phyloP scores from a whole-genome alignment of 2,329 filamentous ascomycete genomes.

The Aschersonia sp. region DNA sequence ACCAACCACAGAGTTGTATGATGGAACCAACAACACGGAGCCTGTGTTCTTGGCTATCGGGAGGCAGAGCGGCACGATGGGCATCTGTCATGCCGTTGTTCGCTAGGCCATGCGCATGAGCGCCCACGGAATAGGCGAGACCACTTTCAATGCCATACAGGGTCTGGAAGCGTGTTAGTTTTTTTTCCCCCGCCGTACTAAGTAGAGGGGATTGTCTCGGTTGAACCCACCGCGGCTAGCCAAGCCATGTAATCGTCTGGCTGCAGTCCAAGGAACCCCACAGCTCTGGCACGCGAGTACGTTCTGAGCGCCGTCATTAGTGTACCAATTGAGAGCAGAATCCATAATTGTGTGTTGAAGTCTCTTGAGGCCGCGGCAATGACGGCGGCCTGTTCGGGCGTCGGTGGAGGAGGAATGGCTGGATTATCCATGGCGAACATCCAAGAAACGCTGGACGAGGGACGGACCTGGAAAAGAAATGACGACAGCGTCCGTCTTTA shows the following conservation, averaged over 20 bases:
- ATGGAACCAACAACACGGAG: constrained; percentile 40
- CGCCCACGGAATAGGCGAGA: constrained; percentile 35
- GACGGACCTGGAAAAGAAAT: constrained; percentile 1
- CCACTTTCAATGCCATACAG: constrained; percentile 36
- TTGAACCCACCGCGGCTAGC: constrained; percentile 28
- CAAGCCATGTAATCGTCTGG: constrained; percentile 46
- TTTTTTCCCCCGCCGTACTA: neutral
- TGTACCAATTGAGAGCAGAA: constrained; percentile 34
- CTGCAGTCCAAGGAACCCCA: constrained; percentile 34
- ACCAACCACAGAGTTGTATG: constrained; percentile 41
- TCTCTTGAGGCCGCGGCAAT: constrained; percentile 9
- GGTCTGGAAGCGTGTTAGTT: constrained; percentile 17
- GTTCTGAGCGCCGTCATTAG: constrained; percentile 34
- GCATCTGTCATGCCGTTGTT: constrained; percentile 42
- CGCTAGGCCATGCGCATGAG: constrained; percentile 33
- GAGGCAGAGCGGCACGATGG: constrained; percentile 28
- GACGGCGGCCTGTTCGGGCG: constrained; percentile 6
- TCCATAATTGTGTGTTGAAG: constrained; percentile 19
- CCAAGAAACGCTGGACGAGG: neutral
- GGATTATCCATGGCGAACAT: neutral
- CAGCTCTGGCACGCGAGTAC: constrained; percentile 29
- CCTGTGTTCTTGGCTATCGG: constrained; percentile 6
- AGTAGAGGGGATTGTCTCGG: neutral
- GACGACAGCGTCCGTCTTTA: neutral
- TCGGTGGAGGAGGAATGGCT: constrained; percentile 6